Percentiles rank a stretch among this genome's conserved stretches.
Evolutionary conservation across 305 asterid genomes (phyloP).

Genomic region (Caryopteris hybrid): DNA sequence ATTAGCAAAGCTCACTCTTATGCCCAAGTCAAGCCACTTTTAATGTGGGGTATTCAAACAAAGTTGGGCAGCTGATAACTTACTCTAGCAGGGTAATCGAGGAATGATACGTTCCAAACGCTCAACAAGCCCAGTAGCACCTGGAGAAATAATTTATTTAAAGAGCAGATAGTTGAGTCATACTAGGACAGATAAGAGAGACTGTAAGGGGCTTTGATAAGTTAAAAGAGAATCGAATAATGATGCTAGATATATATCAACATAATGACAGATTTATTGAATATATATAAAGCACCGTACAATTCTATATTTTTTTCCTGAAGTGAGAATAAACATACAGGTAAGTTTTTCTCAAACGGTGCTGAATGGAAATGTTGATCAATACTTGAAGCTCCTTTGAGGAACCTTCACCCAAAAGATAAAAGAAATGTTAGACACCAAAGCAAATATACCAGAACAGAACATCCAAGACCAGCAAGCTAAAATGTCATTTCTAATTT

Average conservation of each 20-base stretch:
- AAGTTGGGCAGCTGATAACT: conserved; percentile 29
- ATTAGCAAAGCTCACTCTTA: conserved; percentile 13
- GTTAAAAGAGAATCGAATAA: conserved; percentile 1
- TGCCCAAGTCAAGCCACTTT: conserved; percentile 11
- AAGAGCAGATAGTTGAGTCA: conserved; percentile 6
- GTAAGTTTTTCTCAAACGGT: conserved; percentile 79
- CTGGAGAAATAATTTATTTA: conserved; percentile 37
- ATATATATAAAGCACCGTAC: not conserved
- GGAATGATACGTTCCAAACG: conserved; percentile 96
- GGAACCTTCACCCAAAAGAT: conserved; percentile 56
- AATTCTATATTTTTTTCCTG: no score
- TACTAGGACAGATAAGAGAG: conserved; percentile 15
- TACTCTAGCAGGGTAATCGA: conserved; percentile 96
- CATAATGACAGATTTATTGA: conserved; percentile 6
- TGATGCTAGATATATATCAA: conserved; percentile 4
- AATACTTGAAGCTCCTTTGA: conserved; percentile 89
- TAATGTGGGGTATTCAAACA: conserved; percentile 10
- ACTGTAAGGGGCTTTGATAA: not conserved
- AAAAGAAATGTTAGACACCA: conserved; percentile 23
- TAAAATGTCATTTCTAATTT: not conserved
- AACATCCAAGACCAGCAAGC: not conserved
- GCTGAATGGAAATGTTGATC: conserved; percentile 87
- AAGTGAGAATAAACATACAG: conserved; percentile 55
- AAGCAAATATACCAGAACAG: conserved; percentile 4
- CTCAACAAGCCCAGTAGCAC: conserved; percentile 94